These are phyloP conservation scores for Zangia roseola DNA, from an alignment of 768 basidiomycete species.

Conservation along the genomic window DNA sequence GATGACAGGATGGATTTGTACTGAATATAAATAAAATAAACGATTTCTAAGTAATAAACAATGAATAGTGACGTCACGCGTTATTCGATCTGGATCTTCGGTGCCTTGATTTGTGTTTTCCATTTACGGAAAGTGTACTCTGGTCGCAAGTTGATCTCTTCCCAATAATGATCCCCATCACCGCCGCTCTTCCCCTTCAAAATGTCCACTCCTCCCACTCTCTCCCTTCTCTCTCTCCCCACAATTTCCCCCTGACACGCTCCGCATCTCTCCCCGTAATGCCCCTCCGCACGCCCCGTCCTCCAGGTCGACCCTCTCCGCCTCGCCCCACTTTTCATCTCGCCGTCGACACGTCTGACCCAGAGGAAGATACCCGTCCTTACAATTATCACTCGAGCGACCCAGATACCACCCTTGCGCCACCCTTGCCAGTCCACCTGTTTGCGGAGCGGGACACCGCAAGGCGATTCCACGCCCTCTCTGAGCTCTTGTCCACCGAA, in stretches of 20 bases:
- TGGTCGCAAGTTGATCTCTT: slow-evolving; percentile 3
- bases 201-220: slow-evolving; percentile 24
- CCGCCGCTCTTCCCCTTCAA: not conserved
- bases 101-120: not conserved
- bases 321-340: slow-evolving; percentile 16
- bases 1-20: no score
- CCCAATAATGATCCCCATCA: slow-evolving; percentile 2
- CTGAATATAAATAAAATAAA: not conserved
- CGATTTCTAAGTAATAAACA: no score
- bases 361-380: slow-evolving; percentile 12
- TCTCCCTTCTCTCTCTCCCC: slow-evolving; percentile 6
- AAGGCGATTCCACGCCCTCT: slow-evolving; percentile 69
- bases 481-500: slow-evolving; percentile 86
- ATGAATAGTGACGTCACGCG: slow-evolving; percentile 15
- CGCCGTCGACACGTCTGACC: slow-evolving; percentile 16
- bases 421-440: not conserved
- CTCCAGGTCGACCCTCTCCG: not conserved
- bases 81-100: not conserved
- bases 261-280: slow-evolving; percentile 44
- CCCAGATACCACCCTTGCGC: not conserved
- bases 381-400: slow-evolving; percentile 1
- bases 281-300: slow-evolving; percentile 6
- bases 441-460: slow-evolving; percentile 35
- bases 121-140: slow-evolving; percentile 10
- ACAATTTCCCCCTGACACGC: slow-evolving; percentile 25